Base-by-base conservation (phyloP, 495 filamentous ascomycete genomes). In the Aspergillus mulundensis region DNA sequence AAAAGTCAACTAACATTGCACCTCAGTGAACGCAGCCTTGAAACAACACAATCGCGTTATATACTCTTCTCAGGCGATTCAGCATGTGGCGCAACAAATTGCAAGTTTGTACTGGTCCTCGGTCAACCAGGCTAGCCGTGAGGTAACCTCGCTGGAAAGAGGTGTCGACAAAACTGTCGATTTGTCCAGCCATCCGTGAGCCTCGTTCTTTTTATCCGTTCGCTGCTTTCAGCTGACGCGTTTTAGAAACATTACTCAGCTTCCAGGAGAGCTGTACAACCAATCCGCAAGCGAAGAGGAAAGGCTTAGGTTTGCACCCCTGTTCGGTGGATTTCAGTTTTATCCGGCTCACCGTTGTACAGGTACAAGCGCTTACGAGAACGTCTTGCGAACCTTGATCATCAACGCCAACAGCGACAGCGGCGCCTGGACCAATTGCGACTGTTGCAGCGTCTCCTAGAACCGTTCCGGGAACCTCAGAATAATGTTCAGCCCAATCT, bases 21-120 rank as follows among this genome's bases (percentile, higher is more conserved):
- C 39, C 15, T 12, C 70, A 78, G 83, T 91, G 10, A 91, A 92
- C 66, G 73, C 80, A 41, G 71, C 74, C 20, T 72, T 90, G 36
- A 82, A 81, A 51, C 85, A 87, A 57, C 90, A 95, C 67, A 79
- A 81, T 56, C 84, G 83, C 28, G 75, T 85, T 32, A 85, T 84
- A 15, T 92, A 93, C 70, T 81, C 85, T 12, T 81, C 86, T 0
- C 88, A 92, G 61, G 84, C 87, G 0, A 82, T 85, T 53, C 82
- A 89, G 34, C 87, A 91, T 71, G 81, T 95, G 39, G 90, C 88
- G 20, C 87, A 91, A 69, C 89, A 95, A 75, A 85, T 95, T 41
- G 84, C 91, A 61, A 73, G 70, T 49, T 69, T 92, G 49, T 94
- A 93, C 64, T 84, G 84, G 79, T 60, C 70, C 21, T 63, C 73